Conservation (phyloP, 345 rosid species). For the Gynandropsis gynandra region DNA sequence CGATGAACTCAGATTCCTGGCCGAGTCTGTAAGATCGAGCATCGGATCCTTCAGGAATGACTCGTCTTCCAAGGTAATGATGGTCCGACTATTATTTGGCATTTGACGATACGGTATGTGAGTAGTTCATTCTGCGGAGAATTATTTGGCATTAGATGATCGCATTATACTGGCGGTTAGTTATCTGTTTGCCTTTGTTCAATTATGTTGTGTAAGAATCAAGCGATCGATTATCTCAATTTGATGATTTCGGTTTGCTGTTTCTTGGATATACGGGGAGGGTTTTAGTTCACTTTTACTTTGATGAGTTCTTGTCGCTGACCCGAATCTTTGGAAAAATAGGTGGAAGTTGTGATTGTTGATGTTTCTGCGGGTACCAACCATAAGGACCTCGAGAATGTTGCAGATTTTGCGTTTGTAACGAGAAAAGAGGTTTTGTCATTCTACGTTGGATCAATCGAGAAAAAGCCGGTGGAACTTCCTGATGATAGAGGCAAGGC, state of each 20-base stretch:
- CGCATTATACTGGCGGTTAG: neutral
- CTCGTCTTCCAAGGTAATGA: constrained; percentile 42
- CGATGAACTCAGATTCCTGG: constrained; percentile 71
- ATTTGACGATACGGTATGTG: neutral
- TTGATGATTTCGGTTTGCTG: neutral
- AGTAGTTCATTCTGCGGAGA: no score
- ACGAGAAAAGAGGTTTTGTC: constrained; percentile 52
- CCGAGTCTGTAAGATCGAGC: constrained; percentile 51
- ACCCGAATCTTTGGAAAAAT: constrained; percentile 13
- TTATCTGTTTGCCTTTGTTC: neutral
- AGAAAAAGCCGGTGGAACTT: constrained; percentile 23
- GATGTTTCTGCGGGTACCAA: constrained; percentile 57
- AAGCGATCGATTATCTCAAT: neutral
- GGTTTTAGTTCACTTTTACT: neutral
- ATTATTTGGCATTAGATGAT: neutral
- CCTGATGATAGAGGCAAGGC: constrained; percentile 70
- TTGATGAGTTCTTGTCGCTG: neutral
- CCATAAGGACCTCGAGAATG: constrained; percentile 26
- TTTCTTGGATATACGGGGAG: neutral
- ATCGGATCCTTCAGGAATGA: constrained; percentile 37
- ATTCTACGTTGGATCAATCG: constrained; percentile 26
- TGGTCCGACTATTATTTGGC: neutral
- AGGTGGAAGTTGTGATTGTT: constrained; percentile 63
- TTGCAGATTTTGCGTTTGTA: constrained; percentile 41
- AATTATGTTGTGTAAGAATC: neutral